Evolutionary conservation across 2,329 filamentous ascomycete species (phyloP).

Genomic region (Microdochium bolleyi): DNA sequence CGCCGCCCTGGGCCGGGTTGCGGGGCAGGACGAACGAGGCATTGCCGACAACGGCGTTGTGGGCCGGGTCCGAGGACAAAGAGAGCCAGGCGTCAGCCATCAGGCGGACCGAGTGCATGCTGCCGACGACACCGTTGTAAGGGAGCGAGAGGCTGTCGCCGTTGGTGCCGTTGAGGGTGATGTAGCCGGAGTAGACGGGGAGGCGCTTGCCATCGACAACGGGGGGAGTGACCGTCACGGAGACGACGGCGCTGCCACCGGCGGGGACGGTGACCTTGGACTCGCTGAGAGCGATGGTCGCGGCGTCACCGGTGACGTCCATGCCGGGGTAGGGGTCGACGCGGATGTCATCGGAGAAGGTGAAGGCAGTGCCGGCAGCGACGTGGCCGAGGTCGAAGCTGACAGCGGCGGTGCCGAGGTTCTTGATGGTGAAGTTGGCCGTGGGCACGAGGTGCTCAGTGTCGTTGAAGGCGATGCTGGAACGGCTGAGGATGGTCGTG

Average conservation of each 20-base stretch:
- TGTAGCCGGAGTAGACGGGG: conserved; percentile 39
- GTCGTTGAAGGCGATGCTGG: conserved; percentile 58
- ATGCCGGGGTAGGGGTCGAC: conserved; percentile 35
- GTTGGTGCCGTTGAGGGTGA: conserved; percentile 34
- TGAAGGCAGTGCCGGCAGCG: conserved; percentile 45
- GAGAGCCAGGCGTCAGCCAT: conserved; percentile 25
- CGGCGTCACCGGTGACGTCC: conserved; percentile 29
- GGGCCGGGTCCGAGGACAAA: conserved; percentile 22
- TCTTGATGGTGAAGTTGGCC: conserved; percentile 46
- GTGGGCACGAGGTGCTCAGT: conserved; percentile 44
- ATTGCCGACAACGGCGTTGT: conserved; percentile 11
- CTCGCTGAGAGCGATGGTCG: conserved; percentile 32
- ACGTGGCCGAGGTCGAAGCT: conserved; percentile 44
- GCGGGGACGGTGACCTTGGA: conserved; percentile 19
- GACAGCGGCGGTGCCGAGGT: conserved; percentile 37
- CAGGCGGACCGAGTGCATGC: conserved; percentile 23
- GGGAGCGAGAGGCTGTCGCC: conserved; percentile 23
- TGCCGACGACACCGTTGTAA: conserved; percentile 26
- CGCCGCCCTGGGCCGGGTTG: conserved; percentile 9
- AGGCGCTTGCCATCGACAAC: conserved; percentile 28
- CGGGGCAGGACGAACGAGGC: conserved; percentile 14
- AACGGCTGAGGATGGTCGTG: conserved; percentile 42
- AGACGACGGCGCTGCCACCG: conserved; percentile 21
- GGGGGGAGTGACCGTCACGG: conserved; percentile 36
- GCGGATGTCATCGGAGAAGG: conserved; percentile 29